Evolutionary conservation across 83 land plant species (phyloP).

Genomic region (Diphasiastrum complanatum): DNA sequence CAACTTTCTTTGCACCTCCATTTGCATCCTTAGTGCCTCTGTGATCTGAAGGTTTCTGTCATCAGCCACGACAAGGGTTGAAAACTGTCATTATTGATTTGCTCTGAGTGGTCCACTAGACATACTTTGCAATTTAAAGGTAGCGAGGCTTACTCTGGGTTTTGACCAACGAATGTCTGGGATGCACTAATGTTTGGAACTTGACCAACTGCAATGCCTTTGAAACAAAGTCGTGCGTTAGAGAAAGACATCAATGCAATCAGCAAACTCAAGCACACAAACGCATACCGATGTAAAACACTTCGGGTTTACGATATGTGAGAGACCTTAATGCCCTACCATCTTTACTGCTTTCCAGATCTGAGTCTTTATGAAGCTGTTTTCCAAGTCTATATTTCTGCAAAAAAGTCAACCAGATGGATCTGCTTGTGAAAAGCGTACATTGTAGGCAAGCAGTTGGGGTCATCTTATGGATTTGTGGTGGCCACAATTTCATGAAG

Average conservation of each 20-base stretch:
- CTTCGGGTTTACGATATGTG: too few relatives aligned
- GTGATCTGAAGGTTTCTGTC: slow-evolving; percentile 41
- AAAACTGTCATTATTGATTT: too few relatives aligned
- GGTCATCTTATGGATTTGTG: too few relatives aligned
- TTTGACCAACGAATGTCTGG: background rate
- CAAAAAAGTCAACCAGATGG: too few relatives aligned
- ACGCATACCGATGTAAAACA: background rate
- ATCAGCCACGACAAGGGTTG: too few relatives aligned
- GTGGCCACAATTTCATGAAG: too few relatives aligned
- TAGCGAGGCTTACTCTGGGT: background rate
- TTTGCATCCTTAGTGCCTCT: slow-evolving; percentile 49
- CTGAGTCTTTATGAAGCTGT: slow-evolving; percentile 15
- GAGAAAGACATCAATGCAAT: background rate
- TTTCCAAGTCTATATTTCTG: slow-evolving; percentile 26
- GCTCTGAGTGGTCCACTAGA: too few relatives aligned
- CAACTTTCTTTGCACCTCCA: slow-evolving; percentile 53
- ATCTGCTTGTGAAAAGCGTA: too few relatives aligned
- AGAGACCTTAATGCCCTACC: slow-evolving; percentile 2
- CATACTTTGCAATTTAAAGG: too few relatives aligned
- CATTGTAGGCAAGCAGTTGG: too few relatives aligned
- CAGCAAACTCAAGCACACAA: background rate
- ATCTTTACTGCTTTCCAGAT: slow-evolving; percentile 5
- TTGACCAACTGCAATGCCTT: background rate
- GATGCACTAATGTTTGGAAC: background rate
- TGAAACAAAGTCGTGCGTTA: background rate